Percentiles rank a stretch among this genome's conserved stretches.
These are phyloP conservation scores for Daldinia sp. DNA, from an alignment of 2,329 filamentous ascomycete genomes.

Conservation along the genomic window DNA sequence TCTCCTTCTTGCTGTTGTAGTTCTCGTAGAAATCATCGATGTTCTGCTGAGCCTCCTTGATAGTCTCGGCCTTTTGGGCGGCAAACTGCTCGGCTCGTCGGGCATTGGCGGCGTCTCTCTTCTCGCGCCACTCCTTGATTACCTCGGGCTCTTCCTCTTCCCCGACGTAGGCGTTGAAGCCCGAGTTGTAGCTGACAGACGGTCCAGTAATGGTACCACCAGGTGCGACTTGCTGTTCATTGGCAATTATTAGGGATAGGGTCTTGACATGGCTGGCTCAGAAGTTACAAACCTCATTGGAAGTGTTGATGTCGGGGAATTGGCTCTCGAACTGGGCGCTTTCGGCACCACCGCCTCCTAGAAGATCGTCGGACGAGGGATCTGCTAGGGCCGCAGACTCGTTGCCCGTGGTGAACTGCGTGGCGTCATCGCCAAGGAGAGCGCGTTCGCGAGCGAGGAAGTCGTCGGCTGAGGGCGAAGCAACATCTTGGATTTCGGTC, in stretches of 20 bases:
- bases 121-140: conserved; percentile 91
- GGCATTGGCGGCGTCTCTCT: conserved; percentile 83
- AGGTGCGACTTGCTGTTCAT: conserved; percentile 73
- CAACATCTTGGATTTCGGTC: conserved; percentile 71
- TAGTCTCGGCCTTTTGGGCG: conserved; percentile 83
- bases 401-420: conserved; percentile 84
- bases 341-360: conserved; percentile 71
- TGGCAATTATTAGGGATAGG: conserved; percentile 32
- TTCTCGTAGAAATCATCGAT: conserved; percentile 99
- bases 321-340: conserved; percentile 80
- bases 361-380: conserved; percentile 76
- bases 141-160: conserved; percentile 89
- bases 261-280: not conserved
- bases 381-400: conserved; percentile 76
- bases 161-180: conserved; percentile 67
- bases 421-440: conserved; percentile 89
- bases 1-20: conserved; percentile 98
- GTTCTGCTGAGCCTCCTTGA: conserved; percentile 90
- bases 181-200: conserved; percentile 72
- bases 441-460: conserved; percentile 95
- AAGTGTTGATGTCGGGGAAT: conserved; percentile 81
- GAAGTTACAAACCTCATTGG: conserved; percentile 71
- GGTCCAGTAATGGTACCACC: conserved; percentile 85
- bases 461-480: conserved; percentile 76
- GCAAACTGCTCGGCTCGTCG: conserved; percentile 88